These are phyloP conservation scores for Claviceps lovelessii DNA, from an alignment of 2,329 filamentous ascomycete genomes.

Conservation along the genomic window DNA sequence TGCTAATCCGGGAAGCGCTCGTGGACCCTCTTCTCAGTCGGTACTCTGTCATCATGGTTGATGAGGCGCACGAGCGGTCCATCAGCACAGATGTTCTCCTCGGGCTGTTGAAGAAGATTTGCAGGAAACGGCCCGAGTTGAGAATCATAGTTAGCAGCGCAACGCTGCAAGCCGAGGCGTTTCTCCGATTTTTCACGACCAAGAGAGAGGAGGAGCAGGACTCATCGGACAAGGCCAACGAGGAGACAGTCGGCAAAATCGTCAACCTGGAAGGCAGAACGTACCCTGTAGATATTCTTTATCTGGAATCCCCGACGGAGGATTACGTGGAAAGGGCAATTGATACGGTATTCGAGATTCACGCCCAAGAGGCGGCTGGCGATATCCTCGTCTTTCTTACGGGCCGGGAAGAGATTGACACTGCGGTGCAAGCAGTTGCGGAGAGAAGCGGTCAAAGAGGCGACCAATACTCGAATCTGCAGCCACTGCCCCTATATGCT, in stretches of 20 bases:
- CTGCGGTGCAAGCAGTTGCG: constrained; percentile 61
- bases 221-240: constrained; percentile 11
- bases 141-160: constrained; percentile 87
- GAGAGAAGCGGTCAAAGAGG: constrained; percentile 53
- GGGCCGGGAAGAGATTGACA: constrained; percentile 84
- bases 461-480: constrained; percentile 14
- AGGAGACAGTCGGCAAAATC: constrained; percentile 32
- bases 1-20: constrained; percentile 80
- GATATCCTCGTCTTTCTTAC: constrained; percentile 88
- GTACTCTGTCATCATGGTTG: constrained; percentile 94
- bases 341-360: constrained; percentile 75
- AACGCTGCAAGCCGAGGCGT: constrained; percentile 78
- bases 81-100: constrained; percentile 84
- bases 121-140: constrained; percentile 63
- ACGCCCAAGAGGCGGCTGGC: constrained; percentile 63
- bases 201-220: constrained; percentile 21
- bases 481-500: constrained; percentile 64
- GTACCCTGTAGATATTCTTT: constrained; percentile 78
- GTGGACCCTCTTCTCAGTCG: constrained; percentile 81
- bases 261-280: constrained; percentile 77
- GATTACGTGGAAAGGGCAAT: constrained; percentile 78
- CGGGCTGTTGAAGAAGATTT: constrained; percentile 81
- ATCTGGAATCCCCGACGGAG: constrained; percentile 62
- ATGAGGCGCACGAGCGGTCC: constrained; percentile 90
- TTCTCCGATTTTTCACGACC: constrained; percentile 59